phyloP scores from a whole-genome alignment of 345 rosid species.

The Mercurialis annua region DNA sequence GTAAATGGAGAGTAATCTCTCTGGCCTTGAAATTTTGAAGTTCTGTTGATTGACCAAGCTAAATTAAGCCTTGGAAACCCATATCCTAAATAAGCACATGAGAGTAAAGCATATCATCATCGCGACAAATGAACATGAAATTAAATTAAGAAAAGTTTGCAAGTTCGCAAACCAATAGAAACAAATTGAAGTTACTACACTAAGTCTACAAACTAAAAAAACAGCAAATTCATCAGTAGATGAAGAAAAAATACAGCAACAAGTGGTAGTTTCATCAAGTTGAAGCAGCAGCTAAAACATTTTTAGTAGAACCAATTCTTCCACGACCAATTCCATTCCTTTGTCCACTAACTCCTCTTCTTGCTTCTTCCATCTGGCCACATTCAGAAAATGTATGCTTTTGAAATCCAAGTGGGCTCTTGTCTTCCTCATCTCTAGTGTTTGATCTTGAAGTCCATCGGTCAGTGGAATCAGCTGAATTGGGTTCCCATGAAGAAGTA shows the following conservation, averaged over 20 bases:
- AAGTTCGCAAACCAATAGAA: constrained; percentile 33
- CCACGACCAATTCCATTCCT: constrained; percentile 44
- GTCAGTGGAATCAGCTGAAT: constrained; percentile 70
- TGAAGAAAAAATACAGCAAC: constrained; percentile 8
- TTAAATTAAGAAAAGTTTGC: constrained; percentile 23
- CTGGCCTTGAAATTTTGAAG: too few relatives aligned
- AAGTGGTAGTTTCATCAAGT: constrained; percentile 7
- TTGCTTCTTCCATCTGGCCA: constrained; percentile 33
- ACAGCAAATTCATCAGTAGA: neutral
- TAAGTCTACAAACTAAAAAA: constrained; percentile 1
- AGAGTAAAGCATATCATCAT: constrained; percentile 1
- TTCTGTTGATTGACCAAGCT: too few relatives aligned
- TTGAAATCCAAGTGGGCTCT: constrained; percentile 38
- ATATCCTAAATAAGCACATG: too few relatives aligned
- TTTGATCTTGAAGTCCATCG: constrained; percentile 57
- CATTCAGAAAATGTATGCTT: constrained; percentile 27
- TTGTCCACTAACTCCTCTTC: constrained; percentile 36
- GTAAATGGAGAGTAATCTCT: too few relatives aligned
- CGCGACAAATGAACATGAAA: constrained; percentile 12
- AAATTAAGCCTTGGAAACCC: too few relatives aligned
- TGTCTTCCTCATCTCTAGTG: constrained; percentile 40
- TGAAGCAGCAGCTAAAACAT: constrained; percentile 31
- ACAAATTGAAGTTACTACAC: constrained; percentile 5
- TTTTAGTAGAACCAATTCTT: constrained; percentile 25
- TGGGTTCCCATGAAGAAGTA: constrained; percentile 65